Conservation (phyloP, 805 yeast species). For the Lipomyces kockii region DNA sequence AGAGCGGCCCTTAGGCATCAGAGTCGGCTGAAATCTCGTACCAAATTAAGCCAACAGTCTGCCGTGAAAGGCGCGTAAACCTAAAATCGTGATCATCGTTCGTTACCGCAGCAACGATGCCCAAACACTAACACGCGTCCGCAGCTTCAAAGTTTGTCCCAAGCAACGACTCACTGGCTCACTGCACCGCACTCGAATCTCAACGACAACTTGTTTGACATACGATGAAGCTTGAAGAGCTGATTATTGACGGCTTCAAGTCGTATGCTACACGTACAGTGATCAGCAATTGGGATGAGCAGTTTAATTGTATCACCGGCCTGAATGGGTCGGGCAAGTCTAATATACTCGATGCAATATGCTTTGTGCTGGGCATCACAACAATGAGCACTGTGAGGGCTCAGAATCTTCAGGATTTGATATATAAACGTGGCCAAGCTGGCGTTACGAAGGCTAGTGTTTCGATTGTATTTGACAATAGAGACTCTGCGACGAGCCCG, state of each 20-base stretch:
- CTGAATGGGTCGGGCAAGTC: conserved; percentile 97
- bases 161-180: neutral
- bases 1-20: too few relatives aligned
- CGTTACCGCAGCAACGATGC: neutral
- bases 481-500: conserved; percentile 76
- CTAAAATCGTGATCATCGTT: neutral
- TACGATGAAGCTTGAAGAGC: conserved; percentile 88
- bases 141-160: too few relatives aligned
- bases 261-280: conserved; percentile 97
- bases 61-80: neutral
- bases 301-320: conserved; percentile 97
- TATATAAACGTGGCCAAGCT: conserved; percentile 96
- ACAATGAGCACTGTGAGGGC: conserved; percentile 96
- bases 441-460: conserved; percentile 97
- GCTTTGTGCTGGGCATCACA: conserved; percentile 96
- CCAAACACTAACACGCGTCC: neutral
- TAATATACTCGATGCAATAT: conserved; percentile 92
- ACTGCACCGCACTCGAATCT: neutral
- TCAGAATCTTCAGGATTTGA: conserved; percentile 86
- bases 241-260: conserved; percentile 96
- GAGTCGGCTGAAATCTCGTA: neutral
- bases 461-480: conserved; percentile 90
- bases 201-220: neutral
- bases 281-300: conserved; percentile 92
- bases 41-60: neutral